Evolutionary conservation across 2,329 filamentous ascomycete species (phyloP).

Genomic region (Penicillium sp.): DNA sequence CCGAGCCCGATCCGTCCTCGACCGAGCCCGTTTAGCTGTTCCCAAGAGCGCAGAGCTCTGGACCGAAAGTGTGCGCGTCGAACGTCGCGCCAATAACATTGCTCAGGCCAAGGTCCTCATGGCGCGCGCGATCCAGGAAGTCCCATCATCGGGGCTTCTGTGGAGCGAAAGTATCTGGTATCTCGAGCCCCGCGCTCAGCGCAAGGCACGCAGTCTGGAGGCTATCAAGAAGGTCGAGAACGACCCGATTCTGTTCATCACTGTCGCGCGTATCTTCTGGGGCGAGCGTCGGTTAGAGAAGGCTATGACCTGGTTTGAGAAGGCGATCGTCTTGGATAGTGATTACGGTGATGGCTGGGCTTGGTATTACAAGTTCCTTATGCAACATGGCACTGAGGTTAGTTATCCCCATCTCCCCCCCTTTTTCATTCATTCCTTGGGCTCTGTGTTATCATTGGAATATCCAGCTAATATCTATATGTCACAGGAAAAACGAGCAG

Average conservation of each 20-base stretch:
- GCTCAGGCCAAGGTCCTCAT: slow-evolving; percentile 86
- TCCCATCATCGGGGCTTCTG: slow-evolving; percentile 80
- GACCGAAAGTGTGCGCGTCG: slow-evolving; percentile 90
- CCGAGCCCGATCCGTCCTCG: slow-evolving; percentile 90
- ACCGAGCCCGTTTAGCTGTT: slow-evolving; percentile 82
- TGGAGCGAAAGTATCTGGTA: slow-evolving; percentile 97
- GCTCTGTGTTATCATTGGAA: slow-evolving; percentile 9
- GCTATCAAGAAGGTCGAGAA: slow-evolving; percentile 97
- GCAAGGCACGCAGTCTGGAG: slow-evolving; percentile 86
- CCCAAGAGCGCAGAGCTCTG: slow-evolving; percentile 83
- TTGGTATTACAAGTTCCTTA: slow-evolving; percentile 93
- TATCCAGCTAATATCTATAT: slow-evolving; percentile 4
- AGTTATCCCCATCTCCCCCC: slow-evolving; percentile 23
- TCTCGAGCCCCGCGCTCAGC: slow-evolving; percentile 85
- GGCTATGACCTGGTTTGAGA: slow-evolving; percentile 96
- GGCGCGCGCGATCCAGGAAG: slow-evolving; percentile 89
- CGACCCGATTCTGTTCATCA: slow-evolving; percentile 83
- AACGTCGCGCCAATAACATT: slow-evolving; percentile 80
- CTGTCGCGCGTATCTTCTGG: slow-evolving; percentile 95
- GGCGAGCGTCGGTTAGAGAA: slow-evolving; percentile 88
- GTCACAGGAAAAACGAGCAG: slow-evolving; percentile 73
- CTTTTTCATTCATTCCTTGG: neutral
- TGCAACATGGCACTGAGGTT: slow-evolving; percentile 83
- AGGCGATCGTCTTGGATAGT: slow-evolving; percentile 82
- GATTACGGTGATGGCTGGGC: slow-evolving; percentile 94